Evolutionary conservation across 2,329 filamentous ascomycete species (phyloP).

Genomic region (Pleomassaria siparia): DNA sequence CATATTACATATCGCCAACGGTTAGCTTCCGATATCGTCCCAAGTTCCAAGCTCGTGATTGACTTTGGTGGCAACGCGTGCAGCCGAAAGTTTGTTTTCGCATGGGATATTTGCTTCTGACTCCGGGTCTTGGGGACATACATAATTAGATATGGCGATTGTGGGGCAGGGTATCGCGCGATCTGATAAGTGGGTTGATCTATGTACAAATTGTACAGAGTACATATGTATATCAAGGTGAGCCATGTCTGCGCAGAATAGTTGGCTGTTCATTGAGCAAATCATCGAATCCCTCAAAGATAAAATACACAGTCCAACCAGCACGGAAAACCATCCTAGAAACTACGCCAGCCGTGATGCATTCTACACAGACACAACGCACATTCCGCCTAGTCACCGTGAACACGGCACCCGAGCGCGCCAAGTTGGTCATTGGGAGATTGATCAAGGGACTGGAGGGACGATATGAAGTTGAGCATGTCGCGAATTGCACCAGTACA

Average conservation of each 20-base stretch:
- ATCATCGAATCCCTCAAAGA: not conserved
- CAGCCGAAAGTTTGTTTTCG: not conserved
- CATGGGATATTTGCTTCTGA: not conserved
- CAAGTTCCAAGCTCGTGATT: not conserved
- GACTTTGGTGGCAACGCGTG: not conserved
- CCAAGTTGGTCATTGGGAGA: slow-evolving; percentile 62
- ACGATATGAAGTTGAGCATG: slow-evolving; percentile 63
- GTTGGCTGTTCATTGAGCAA: too few relatives aligned
- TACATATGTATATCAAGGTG: too few relatives aligned
- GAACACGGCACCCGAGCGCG: slow-evolving; percentile 67
- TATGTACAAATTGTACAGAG: too few relatives aligned
- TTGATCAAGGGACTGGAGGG: slow-evolving; percentile 64
- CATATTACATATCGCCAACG: not conserved
- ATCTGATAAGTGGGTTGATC: too few relatives aligned
- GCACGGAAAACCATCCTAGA: not conserved
- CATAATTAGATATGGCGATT: not conserved
- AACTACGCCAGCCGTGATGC: not conserved
- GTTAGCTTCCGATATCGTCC: not conserved
- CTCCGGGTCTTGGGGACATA: not conserved
- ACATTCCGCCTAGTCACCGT: slow-evolving; percentile 67
- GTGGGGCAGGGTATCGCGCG: not conserved
- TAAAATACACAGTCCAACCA: too few relatives aligned
- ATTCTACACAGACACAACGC: slow-evolving; percentile 35
- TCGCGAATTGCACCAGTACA: slow-evolving; percentile 64
- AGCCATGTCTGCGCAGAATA: too few relatives aligned